Evolutionary conservation across 768 basidiomycete species (phyloP).

Genomic region (Collybiopsis confluens): DNA sequence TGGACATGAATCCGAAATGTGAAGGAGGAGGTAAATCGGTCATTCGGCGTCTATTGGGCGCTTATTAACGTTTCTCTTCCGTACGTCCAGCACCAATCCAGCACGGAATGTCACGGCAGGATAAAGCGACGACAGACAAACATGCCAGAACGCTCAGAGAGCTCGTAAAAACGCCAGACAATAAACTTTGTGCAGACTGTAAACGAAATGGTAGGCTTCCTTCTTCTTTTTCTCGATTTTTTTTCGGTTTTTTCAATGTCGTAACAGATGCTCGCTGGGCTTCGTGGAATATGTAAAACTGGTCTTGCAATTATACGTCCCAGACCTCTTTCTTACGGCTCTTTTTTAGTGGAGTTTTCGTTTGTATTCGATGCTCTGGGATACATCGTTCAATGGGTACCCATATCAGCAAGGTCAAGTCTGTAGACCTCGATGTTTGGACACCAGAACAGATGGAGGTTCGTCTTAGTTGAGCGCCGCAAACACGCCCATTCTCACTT

Average conservation of each 20-base stretch:
- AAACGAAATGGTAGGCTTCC: slow-evolving; percentile 79
- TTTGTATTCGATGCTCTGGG: slow-evolving; percentile 97
- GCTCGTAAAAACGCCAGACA: slow-evolving; percentile 84
- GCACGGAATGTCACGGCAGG: slow-evolving; percentile 50
- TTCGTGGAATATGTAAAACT: slow-evolving; percentile 90
- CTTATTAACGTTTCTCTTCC: neutral
- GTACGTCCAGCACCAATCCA: neutral
- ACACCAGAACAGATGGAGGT: slow-evolving; percentile 97
- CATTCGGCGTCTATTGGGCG: neutral
- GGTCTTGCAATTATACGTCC: slow-evolving; percentile 19
- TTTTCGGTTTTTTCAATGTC: slow-evolving; percentile 6
- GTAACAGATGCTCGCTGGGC: slow-evolving; percentile 92
- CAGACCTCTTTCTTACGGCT: slow-evolving; percentile 5
- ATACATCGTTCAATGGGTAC: slow-evolving; percentile 98
- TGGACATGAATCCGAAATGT: too few species aligned
- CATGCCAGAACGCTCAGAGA: slow-evolving; percentile 78
- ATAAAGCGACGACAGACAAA: slow-evolving; percentile 82
- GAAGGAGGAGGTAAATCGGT: too few species aligned
- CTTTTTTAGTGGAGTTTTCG: slow-evolving; percentile 71
- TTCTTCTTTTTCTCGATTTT: slow-evolving; percentile 1
- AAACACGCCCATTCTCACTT: too few species aligned
- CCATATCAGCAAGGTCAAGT: slow-evolving; percentile 96
- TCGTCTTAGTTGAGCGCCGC: too few species aligned
- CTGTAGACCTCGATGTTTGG: slow-evolving; percentile 97
- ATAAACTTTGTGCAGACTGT: slow-evolving; percentile 95